Evolutionary conservation across 176 grass and related monocot species (phyloP), one percentile per base, ranked within the genome.

Genomic region (Avena atlantica): DNA sequence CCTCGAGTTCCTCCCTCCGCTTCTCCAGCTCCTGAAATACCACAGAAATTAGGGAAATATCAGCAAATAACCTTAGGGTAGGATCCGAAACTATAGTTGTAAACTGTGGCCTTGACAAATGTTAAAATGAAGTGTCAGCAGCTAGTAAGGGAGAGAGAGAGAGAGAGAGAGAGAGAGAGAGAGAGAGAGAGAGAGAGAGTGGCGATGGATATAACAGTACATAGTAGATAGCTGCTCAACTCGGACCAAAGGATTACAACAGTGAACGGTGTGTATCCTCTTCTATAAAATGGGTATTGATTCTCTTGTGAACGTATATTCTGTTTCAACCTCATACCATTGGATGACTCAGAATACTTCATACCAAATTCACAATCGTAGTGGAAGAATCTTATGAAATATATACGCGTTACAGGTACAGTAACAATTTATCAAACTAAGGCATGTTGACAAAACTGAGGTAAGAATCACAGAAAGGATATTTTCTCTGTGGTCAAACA

Each of bases 1-100:
- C 89, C 88, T 98, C 90, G 3, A 98, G 92, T 88, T 98, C 97
- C 73, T 98, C 97, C 80, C 89, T 93, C 27, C 87, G 90, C 75
- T 76, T 93, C 60, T 93, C 85, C 85, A 99, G 61, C 92, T 99
- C 90, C 94, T 99, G 82, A 75, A 93, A 92, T n/a, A 73, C 14
- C 29, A 94, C 24, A 62, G 0, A 52, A 78, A 83, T 84, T 48
- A 50, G 48, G 44, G 12, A 76, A 64, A 27, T 42, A 31, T 72
- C 3, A 88, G 45, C 23, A 61, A 15, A 31, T 64, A 56, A 42
- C 55, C 5, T 45, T 58, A 44, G n/a, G 40, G 11, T 31, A 37
- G 4, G 14, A 20, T 79, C 15, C 15, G 2, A 16, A 82, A 81
- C 50, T 15, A 21, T 40, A 42, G 36, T 56, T 65, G 20, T 34